These are phyloP conservation scores for Malassezia caprae DNA, from an alignment of 1,284 basidiomycete species.

Conservation along the genomic window DNA sequence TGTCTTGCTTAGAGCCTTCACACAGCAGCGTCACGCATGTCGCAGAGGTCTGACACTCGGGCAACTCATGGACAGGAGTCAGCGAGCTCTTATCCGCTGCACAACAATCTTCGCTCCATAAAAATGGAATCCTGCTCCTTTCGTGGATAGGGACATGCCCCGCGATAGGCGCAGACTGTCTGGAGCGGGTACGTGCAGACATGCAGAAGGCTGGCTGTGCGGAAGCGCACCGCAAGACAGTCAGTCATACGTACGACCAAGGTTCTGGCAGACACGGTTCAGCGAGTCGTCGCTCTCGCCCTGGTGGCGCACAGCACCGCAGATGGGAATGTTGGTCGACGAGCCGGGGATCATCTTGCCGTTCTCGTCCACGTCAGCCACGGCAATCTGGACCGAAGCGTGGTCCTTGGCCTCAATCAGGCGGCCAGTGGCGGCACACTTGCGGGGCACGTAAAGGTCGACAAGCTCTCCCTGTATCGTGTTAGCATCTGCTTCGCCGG, in stretches of 20 bases:
- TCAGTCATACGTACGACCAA: slow-evolving; percentile 66
- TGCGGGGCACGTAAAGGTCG: slow-evolving; percentile 99
- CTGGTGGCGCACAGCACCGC: slow-evolving; percentile 82
- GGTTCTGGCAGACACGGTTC: slow-evolving; percentile 90
- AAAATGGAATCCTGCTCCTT: slow-evolving; percentile 42
- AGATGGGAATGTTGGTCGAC: slow-evolving; percentile 84
- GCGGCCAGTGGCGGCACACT: slow-evolving; percentile 71
- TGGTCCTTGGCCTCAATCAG: slow-evolving; percentile 98
- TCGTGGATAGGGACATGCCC: slow-evolving; percentile 22
- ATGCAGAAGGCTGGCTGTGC: not conserved
- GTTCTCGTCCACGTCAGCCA: slow-evolving; percentile 86
- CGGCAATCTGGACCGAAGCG: slow-evolving; percentile 90
- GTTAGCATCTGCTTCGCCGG: not conserved
- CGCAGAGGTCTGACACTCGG: slow-evolving; percentile 45
- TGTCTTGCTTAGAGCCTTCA: not conserved
- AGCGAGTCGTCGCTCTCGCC: slow-evolving; percentile 95
- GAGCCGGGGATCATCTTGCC: slow-evolving; percentile 73
- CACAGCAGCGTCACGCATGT: slow-evolving; percentile 19
- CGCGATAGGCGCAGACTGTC: slow-evolving; percentile 38
- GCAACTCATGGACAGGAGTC: slow-evolving; percentile 29
- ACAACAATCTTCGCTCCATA: slow-evolving; percentile 32
- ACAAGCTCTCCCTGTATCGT: slow-evolving; percentile 80
- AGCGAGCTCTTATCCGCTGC: slow-evolving; percentile 42
- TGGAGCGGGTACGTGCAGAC: slow-evolving; percentile 22
- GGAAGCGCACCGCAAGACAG: slow-evolving; percentile 1